Evolutionary conservation across 2,329 filamentous ascomycete species (phyloP).

Genomic region (Mycosphaerella arachidis): DNA sequence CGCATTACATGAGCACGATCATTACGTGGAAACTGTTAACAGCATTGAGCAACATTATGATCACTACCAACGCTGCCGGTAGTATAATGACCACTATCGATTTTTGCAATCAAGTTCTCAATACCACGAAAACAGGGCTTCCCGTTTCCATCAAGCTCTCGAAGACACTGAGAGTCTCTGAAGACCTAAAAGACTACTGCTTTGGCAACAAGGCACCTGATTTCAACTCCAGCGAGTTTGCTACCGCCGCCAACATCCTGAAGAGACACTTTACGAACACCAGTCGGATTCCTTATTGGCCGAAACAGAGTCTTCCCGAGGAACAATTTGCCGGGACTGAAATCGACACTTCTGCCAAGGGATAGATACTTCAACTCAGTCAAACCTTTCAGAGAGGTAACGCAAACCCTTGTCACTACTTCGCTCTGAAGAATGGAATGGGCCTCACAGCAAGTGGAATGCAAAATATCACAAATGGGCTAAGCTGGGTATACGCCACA

Average conservation of each 20-base stretch:
- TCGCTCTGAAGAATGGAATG: slow-evolving; percentile 38
- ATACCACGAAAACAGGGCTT: no score
- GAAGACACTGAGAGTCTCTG: no score
- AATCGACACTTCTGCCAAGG: no score
- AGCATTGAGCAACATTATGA: neutral
- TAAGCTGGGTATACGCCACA: slow-evolving; percentile 29
- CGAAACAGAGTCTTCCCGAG: slow-evolving; percentile 1
- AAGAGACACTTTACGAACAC: neutral
- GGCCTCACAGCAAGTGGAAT: neutral
- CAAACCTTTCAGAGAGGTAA: slow-evolving; percentile 56
- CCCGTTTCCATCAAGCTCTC: no score
- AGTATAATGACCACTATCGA: no score
- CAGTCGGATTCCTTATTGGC: neutral
- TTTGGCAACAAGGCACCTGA: neutral
- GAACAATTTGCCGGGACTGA: no score
- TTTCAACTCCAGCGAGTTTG: neutral
- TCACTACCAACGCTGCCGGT: no score
- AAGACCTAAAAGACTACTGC: neutral
- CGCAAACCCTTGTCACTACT: slow-evolving; percentile 74
- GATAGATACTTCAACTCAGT: no score
- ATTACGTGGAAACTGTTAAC: neutral
- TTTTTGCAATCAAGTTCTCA: no score
- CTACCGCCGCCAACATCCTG: neutral
- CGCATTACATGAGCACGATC: neutral
- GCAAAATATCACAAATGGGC: no score